Base-by-base conservation (phyloP, 2,329 filamentous ascomycete genomes). In the Diaporthe sp. region DNA sequence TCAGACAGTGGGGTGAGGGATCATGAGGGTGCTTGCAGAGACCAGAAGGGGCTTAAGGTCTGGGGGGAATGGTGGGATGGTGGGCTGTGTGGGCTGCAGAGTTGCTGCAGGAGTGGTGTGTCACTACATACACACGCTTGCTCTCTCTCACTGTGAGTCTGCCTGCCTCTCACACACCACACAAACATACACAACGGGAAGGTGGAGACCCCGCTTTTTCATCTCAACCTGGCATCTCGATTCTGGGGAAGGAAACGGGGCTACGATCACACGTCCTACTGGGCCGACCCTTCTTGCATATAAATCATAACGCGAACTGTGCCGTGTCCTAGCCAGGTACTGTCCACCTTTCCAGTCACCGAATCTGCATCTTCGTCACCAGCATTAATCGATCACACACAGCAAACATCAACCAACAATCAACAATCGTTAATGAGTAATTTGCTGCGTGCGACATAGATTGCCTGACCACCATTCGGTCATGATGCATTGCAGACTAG, bases 1-100 rank as follows among this genome's bases (percentile, higher is more conserved):
- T 74, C 52, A 69, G 74, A 42, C 38, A 52, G 73, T 68, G 61
- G 74, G 52, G 61, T 69, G 42, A 60, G 35, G n/a, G 50, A 71
- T 54, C n/a, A 35, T 58, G 40, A n/a, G 50, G 40, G 40, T 45
- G 30, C 33, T 9, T 68, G 71, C 58, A 55, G 33, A 25, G 25
- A 25, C 58, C 38, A 66, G 33, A 42, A 30, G 42, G 35, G 30
- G 69, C 28, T 50, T 50, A 33, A 61, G 35, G 57, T 7, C 7
- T 19, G 15, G 19, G 10, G 67, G 64, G 45, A 45, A 19, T 9
- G 54, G 22, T 12, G 15, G 25, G 64, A 25, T 68, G 64, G 50
- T 45, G 50, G 67, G 67, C 33, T 38, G 64, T 22, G 64, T 68
- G 47, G 8, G 45, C 22, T 40, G 64, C 33, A 8, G 54, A n/a